Percentiles rank a stretch among this genome's conserved stretches.
Conservation (phyloP, 2,329 filamentous ascomycete genomes). For the Trematosphaeria pertusa region DNA sequence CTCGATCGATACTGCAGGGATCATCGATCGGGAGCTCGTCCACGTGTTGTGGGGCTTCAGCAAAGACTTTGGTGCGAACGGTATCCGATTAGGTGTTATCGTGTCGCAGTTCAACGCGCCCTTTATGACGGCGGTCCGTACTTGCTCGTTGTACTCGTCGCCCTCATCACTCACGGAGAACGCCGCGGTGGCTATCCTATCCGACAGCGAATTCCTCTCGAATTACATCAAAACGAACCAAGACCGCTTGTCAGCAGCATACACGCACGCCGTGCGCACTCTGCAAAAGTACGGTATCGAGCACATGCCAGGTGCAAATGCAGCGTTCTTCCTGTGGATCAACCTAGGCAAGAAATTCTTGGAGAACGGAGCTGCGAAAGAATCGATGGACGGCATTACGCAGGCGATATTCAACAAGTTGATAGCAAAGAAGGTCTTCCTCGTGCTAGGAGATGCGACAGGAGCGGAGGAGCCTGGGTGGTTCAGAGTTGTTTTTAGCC, state of each 20-base stretch:
- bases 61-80: conserved; percentile 62
- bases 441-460: conserved; percentile 59
- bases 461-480: conserved; percentile 55
- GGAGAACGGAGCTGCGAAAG: conserved; percentile 13
- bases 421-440: conserved; percentile 56
- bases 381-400: conserved; percentile 43
- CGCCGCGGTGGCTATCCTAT: conserved; percentile 12
- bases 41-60: conserved; percentile 59
- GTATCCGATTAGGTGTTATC: conserved; percentile 32
- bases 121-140: conserved; percentile 14
- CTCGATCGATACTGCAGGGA: conserved; percentile 28
- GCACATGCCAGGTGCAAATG: conserved; percentile 49
- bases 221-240: conserved; percentile 55
- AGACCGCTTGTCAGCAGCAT: conserved; percentile 15
- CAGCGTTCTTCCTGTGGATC: conserved; percentile 57
- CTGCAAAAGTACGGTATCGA: conserved; percentile 44
- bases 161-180: conserved; percentile 15
- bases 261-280: conserved; percentile 19
- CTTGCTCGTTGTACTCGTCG: conserved; percentile 16
- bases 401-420: conserved; percentile 55
- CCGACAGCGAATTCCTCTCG: conserved; percentile 7
- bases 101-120: conserved; percentile 43
- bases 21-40: conserved; percentile 58
- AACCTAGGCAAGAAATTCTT: conserved; percentile 32
- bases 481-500: conserved; percentile 61